Percentiles rank a stretch among this genome's conserved stretches.
Conservation (phyloP, 768 basidiomycete species). For the Clitopilus passeckerianus region DNA sequence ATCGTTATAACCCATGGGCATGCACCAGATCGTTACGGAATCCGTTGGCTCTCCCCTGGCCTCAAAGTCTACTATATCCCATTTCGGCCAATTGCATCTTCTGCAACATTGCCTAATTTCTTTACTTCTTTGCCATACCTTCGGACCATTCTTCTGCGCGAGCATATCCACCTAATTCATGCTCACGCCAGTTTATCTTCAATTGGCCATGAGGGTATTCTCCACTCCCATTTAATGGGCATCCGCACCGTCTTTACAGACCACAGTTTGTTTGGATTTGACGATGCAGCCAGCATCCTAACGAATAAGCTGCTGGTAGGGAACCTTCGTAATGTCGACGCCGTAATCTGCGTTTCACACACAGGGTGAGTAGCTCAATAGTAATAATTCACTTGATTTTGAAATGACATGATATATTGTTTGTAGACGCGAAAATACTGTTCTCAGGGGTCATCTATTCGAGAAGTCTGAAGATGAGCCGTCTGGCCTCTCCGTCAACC, state of each 20-base stretch:
- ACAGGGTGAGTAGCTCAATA: conserved; percentile 67
- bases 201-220: conserved; percentile 87
- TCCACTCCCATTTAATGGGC: conserved; percentile 84
- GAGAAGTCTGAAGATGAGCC: conserved; percentile 43
- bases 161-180: conserved; percentile 84
- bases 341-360: conserved; percentile 93
- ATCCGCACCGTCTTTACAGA: conserved; percentile 94
- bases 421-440: conserved; percentile 94
- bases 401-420: not conserved
- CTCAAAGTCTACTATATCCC: conserved; percentile 96
- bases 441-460: conserved; percentile 78
- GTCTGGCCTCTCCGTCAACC: conserved; percentile 38
- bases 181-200: conserved; percentile 89
- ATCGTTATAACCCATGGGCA: conserved; percentile 94
- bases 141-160: conserved; percentile 81
- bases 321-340: conserved; percentile 86
- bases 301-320: conserved; percentile 94
- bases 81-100: conserved; percentile 81
- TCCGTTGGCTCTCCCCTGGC: conserved; percentile 83
- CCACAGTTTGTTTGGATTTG: conserved; percentile 94
- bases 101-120: conserved; percentile 93
- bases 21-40: conserved; percentile 76
- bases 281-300: conserved; percentile 93
- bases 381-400: not conserved
- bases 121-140: conserved; percentile 90